These are phyloP conservation scores for Rhodotorula taiwanensis DNA, from an alignment of 768 basidiomycete species.

Conservation along the genomic window DNA sequence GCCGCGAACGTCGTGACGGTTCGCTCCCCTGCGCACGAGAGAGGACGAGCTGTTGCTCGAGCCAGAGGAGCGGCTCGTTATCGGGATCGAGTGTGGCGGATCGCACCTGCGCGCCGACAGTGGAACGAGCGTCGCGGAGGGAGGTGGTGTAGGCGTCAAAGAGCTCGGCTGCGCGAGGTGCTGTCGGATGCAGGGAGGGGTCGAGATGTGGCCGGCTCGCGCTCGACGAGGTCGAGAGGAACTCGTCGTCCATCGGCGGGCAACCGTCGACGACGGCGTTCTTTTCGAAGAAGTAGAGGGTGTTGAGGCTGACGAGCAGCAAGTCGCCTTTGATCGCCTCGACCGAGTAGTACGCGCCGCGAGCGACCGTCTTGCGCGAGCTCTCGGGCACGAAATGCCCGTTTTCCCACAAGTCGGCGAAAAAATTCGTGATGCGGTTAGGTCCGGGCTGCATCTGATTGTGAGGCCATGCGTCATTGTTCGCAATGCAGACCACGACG, in stretches of 20 bases:
- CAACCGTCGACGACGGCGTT: slow-evolving; percentile 43
- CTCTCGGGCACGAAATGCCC: slow-evolving; percentile 62
- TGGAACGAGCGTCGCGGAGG: too few relatives aligned
- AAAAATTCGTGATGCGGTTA: slow-evolving; percentile 32
- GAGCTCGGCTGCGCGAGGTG: not conserved
- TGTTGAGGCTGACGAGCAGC: slow-evolving; percentile 74
- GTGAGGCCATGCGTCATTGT: slow-evolving; percentile 18
- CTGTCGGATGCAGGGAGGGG: not conserved
- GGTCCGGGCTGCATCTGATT: not conserved
- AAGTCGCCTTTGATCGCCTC: slow-evolving; percentile 52
- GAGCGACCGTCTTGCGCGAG: slow-evolving; percentile 68
- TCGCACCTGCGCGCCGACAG: too few relatives aligned
- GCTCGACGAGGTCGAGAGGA: not conserved
- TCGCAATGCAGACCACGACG: slow-evolving; percentile 67
- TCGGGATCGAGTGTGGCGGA: slow-evolving; percentile 70
- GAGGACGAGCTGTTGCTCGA: slow-evolving; percentile 69
- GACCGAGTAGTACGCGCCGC: slow-evolving; percentile 74
- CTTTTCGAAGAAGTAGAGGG: slow-evolving; percentile 68
- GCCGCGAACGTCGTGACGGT: too few relatives aligned
- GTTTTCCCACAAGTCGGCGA: slow-evolving; percentile 66
- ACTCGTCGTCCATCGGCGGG: slow-evolving; percentile 40
- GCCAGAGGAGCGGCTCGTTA: slow-evolving; percentile 79
- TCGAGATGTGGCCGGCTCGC: too few relatives aligned
- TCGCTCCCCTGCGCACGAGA: slow-evolving; percentile 62
- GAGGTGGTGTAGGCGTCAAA: not conserved